Conservation (phyloP, 495 filamentous ascomycete species). For the Hyaloscypha hepaticicola region DNA sequence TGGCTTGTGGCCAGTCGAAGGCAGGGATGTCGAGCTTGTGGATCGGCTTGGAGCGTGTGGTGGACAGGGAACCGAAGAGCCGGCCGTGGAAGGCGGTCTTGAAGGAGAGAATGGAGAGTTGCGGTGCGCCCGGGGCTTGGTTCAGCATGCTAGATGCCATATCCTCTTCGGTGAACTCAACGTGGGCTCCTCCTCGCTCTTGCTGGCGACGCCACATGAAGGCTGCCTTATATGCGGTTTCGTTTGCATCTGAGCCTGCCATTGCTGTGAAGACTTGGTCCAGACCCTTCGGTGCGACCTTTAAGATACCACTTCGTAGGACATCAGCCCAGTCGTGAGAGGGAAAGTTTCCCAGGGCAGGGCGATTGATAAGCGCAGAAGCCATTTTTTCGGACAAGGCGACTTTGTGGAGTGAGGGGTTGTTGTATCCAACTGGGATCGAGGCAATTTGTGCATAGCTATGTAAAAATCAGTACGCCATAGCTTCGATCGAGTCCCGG, state of each 20-base stretch:
- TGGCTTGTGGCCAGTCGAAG: slow-evolving; percentile 97
- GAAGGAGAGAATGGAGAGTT: slow-evolving; percentile 91
- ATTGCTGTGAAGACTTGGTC: slow-evolving; percentile 97
- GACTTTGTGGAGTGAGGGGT: slow-evolving; percentile 71
- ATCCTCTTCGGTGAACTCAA: slow-evolving; percentile 85
- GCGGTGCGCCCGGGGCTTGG: slow-evolving; percentile 75
- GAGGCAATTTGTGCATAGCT: slow-evolving; percentile 96
- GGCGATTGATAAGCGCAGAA: slow-evolving; percentile 84
- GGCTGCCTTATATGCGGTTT: slow-evolving; percentile 98
- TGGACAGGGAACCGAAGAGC: slow-evolving; percentile 87
- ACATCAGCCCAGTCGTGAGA: slow-evolving; percentile 84
- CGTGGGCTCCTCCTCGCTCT: slow-evolving; percentile 77
- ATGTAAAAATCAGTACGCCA: slow-evolving; percentile 10
- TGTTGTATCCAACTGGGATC: slow-evolving; percentile 97
- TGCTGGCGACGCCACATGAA: slow-evolving; percentile 95
- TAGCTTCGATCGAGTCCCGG: not conserved
- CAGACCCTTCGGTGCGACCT: slow-evolving; percentile 85
- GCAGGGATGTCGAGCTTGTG: slow-evolving; percentile 98
- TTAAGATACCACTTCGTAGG: slow-evolving; percentile 83
- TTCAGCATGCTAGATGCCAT: slow-evolving; percentile 80
- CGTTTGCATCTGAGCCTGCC: slow-evolving; percentile 96
- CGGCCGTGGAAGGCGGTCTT: slow-evolving; percentile 93
- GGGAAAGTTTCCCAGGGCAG: slow-evolving; percentile 95
- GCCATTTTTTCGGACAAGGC: slow-evolving; percentile 78
- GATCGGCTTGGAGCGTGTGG: slow-evolving; percentile 93